phyloP scores from a whole-genome alignment of 495 filamentous ascomycete genomes.

The Hypoxylon cercidicola region DNA sequence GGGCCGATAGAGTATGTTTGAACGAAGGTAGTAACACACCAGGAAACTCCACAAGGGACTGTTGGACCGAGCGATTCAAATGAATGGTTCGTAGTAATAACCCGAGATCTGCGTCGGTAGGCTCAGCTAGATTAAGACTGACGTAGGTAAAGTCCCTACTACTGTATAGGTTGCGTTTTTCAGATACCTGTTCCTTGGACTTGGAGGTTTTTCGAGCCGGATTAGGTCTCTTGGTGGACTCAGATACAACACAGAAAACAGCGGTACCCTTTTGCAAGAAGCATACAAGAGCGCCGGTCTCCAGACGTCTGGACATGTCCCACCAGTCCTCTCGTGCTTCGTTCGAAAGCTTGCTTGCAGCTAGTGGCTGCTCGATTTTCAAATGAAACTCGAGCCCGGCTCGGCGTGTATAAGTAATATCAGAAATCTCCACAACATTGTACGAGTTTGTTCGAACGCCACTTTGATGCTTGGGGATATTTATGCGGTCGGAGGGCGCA shows the following conservation, averaged over 20 bases:
- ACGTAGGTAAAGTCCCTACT: slow-evolving; percentile 21
- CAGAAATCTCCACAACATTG: slow-evolving; percentile 44
- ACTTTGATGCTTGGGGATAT: slow-evolving; percentile 15
- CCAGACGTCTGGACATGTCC: slow-evolving; percentile 63
- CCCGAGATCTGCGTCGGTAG: slow-evolving; percentile 6
- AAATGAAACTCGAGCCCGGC: slow-evolving; percentile 63
- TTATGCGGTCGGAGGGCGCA: background rate
- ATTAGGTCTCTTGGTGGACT: slow-evolving; percentile 37
- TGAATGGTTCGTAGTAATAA: slow-evolving; percentile 30
- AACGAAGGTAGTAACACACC: slow-evolving; percentile 73
- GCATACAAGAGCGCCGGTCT: slow-evolving; percentile 66
- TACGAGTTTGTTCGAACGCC: slow-evolving; percentile 51
- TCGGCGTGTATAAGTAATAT: slow-evolving; percentile 55
- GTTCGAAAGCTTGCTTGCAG: slow-evolving; percentile 13
- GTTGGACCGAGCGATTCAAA: slow-evolving; percentile 13
- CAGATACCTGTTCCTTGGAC: background rate
- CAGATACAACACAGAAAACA: slow-evolving; percentile 65
- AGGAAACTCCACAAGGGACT: slow-evolving; percentile 73
- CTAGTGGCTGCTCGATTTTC: slow-evolving; percentile 65
- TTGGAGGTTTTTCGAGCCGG: background rate
- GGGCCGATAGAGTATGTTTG: slow-evolving; percentile 66
- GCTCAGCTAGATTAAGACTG: slow-evolving; percentile 29
- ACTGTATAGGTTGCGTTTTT: slow-evolving; percentile 9
- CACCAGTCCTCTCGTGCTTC: slow-evolving; percentile 66
- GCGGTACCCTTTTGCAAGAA: slow-evolving; percentile 56